phyloP scores from a whole-genome alignment of 2,329 filamentous ascomycete genomes.

The Periglandula ipomoeae region DNA sequence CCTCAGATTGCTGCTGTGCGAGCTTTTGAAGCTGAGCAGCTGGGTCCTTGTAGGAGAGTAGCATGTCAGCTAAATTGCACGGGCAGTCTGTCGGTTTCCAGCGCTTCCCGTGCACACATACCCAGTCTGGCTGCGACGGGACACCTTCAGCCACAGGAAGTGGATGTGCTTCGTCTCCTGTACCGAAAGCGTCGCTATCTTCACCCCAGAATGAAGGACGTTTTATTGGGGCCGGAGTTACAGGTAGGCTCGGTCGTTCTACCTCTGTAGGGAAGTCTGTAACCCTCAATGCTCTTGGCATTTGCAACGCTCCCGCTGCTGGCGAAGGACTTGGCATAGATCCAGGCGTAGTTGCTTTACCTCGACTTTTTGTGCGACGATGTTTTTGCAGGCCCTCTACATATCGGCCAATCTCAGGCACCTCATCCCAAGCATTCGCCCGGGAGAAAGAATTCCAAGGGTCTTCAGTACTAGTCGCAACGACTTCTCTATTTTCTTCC shows the following conservation, averaged over 20 bases:
- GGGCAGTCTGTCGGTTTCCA: conserved; percentile 43
- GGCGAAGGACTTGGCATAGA: not conserved
- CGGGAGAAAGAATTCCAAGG: conserved; percentile 67
- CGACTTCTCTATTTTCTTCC: not conserved
- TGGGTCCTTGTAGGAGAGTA: conserved; percentile 54
- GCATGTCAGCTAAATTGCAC: conserved; percentile 47
- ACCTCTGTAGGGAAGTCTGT: conserved; percentile 80
- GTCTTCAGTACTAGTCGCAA: conserved; percentile 23
- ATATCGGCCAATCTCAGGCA: conserved; percentile 81
- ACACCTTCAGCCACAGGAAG: conserved; percentile 75
- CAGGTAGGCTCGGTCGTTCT: conserved; percentile 80
- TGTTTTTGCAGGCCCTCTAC: conserved; percentile 67
- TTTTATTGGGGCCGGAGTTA: conserved; percentile 76
- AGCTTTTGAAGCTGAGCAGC: conserved; percentile 60
- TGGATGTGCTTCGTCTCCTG: conserved; percentile 41
- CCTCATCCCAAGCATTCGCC: conserved; percentile 86
- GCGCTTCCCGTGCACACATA: conserved; percentile 58
- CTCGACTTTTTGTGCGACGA: conserved; percentile 28
- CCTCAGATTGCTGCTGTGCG: conserved; percentile 55
- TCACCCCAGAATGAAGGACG: conserved; percentile 56
- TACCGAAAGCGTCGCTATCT: conserved; percentile 31
- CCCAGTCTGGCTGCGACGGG: conserved; percentile 83
- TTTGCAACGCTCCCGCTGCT: conserved; percentile 3
- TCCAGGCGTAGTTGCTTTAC: not conserved
- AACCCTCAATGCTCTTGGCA: conserved; percentile 48